Evolutionary conservation across 208 protist species (phyloP).

Genomic region (Leishmania tarentolae): DNA sequence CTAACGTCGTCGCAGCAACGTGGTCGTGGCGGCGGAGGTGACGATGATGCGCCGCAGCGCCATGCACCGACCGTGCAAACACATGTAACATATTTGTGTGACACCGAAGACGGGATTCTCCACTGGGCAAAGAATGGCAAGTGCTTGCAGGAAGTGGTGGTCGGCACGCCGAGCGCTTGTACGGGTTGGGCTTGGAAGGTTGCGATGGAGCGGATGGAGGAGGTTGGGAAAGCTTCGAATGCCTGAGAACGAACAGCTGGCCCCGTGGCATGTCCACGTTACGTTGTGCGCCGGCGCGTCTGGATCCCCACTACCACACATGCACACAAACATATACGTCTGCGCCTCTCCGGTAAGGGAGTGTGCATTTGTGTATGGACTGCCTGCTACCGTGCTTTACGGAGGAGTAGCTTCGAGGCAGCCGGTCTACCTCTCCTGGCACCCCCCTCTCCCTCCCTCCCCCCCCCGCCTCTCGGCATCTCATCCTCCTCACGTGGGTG

Average conservation of each 20-base stretch:
- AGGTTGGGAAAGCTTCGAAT: not conserved
- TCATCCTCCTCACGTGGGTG: not conserved
- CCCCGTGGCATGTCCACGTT: not conserved
- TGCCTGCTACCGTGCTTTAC: not conserved
- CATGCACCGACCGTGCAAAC: not conserved
- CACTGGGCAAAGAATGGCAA: conserved; percentile 65
- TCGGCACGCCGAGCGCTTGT: conserved; percentile 82
- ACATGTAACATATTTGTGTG: conserved; percentile 44
- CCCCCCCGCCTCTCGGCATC: no score
- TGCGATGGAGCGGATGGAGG: conserved; percentile 23
- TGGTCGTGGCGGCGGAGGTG: conserved; percentile 2
- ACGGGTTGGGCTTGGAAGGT: conserved; percentile 47
- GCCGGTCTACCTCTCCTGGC: not conserved
- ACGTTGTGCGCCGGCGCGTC: not conserved
- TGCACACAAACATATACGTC: not conserved
- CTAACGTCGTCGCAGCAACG: not conserved
- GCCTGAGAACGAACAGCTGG: not conserved
- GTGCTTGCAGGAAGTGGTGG: conserved; percentile 70
- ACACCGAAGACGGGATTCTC: conserved; percentile 50
- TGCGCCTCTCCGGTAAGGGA: not conserved
- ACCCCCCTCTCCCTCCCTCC: not conserved
- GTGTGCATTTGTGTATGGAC: not conserved
- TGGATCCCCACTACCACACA: not conserved
- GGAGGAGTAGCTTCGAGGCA: not conserved
- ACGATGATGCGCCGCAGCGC: not conserved